These are phyloP conservation scores for Acacia crassicarpa DNA, from an alignment of 306 rosid species.

Conservation along the genomic window DNA sequence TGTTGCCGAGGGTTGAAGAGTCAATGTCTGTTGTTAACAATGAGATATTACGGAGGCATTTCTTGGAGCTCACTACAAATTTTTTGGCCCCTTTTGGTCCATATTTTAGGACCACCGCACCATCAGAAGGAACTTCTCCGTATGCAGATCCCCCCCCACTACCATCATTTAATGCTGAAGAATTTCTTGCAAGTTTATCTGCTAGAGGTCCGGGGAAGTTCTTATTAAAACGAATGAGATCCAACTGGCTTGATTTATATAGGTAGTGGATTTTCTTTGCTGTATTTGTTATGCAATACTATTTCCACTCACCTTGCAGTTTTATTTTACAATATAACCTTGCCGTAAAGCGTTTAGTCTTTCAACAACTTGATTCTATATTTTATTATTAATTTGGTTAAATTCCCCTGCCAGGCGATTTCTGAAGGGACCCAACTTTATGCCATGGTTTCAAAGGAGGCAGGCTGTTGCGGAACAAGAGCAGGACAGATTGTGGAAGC, in stretches of 20 bases:
- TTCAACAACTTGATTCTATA: background rate
- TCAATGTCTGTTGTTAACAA: slow-evolving; percentile 97
- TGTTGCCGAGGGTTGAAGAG: slow-evolving; percentile 89
- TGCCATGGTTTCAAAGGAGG: slow-evolving; percentile 90
- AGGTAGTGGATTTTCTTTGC: slow-evolving; percentile 48
- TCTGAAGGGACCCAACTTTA: slow-evolving; percentile 83
- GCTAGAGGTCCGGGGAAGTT: slow-evolving; percentile 97
- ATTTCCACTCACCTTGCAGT: slow-evolving; percentile 2
- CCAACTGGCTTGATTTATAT: slow-evolving; percentile 92
- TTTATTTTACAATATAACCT: background rate
- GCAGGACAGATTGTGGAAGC: slow-evolving; percentile 80
- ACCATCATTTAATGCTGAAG: slow-evolving; percentile 69
- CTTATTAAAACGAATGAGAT: slow-evolving; percentile 81
- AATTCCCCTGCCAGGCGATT: slow-evolving; percentile 63
- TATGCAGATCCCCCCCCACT: slow-evolving; percentile 71
- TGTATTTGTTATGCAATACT: slow-evolving; percentile 4
- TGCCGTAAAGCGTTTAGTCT: background rate
- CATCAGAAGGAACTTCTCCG: slow-evolving; percentile 87
- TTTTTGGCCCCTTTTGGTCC: slow-evolving; percentile 97
- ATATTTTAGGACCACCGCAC: slow-evolving; percentile 73
- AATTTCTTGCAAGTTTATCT: slow-evolving; percentile 73
- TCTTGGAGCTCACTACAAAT: slow-evolving; percentile 90
- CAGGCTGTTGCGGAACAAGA: slow-evolving; percentile 82
- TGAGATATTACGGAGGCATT: slow-evolving; percentile 88
- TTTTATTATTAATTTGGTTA: slow-evolving; percentile 18